A percentile compares a stretch with the other conserved stretches of the same genome.
phyloP scores from a whole-genome alignment of 192 early-diverging fungal genomes.

The Gonapodya sp. region DNA sequence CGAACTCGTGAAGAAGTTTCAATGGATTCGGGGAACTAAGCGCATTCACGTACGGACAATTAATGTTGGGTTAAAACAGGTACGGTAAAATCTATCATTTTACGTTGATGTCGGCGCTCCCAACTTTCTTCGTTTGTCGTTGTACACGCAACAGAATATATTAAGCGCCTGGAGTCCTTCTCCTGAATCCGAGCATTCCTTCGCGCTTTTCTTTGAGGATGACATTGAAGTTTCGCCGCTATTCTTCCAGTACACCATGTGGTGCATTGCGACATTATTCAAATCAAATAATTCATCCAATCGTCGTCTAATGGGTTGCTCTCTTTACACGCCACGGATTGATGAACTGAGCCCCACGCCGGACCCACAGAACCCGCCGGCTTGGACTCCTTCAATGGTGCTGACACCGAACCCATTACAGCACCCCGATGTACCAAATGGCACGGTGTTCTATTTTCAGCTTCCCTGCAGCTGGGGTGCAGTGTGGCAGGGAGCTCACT shows the following conservation, averaged over 20 bases:
- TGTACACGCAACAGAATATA: conserved; percentile 15
- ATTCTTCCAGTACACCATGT: conserved; percentile 22
- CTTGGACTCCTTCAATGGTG: conserved; percentile 14
- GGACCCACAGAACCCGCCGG: conserved; percentile 24
- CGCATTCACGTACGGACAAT: neutral
- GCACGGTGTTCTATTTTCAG: conserved; percentile 22
- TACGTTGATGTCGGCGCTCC: too few relatives aligned
- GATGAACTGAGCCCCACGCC: conserved; percentile 20
- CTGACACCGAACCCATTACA: neutral
- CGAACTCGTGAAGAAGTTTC: conserved; percentile 12
- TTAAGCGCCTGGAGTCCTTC: conserved; percentile 18
- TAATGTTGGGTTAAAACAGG: neutral
- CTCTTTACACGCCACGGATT: conserved; percentile 26
- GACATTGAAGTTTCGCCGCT: conserved; percentile 24
- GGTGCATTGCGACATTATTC: conserved; percentile 18
- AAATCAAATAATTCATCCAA: neutral
- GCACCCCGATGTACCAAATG: neutral
- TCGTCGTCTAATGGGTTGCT: conserved; percentile 18
- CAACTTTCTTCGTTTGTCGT: neutral
- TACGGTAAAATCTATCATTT: neutral
- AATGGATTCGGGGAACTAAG: conserved; percentile 12
- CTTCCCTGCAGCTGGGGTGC: conserved; percentile 31
- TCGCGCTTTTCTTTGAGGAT: conserved; percentile 27
- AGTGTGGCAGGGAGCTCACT: conserved; percentile 17
- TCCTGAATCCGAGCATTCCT: neutral